These are phyloP conservation scores for Jasminum sambac DNA, from an alignment of 257 asterid species.

Conservation along the genomic window DNA sequence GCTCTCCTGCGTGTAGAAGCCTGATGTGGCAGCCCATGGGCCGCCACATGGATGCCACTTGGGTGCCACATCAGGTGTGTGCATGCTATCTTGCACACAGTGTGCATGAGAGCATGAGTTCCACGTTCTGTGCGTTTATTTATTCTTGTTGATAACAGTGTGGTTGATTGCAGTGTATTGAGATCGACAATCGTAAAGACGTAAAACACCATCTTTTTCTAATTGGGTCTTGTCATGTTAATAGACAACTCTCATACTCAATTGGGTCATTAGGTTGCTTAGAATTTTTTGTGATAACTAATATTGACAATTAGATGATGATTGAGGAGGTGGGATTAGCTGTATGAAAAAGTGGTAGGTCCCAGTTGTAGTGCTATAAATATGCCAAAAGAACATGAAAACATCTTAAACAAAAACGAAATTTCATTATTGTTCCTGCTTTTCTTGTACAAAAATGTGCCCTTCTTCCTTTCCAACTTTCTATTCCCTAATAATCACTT, in stretches of 20 bases:
- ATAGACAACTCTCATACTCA: neutral
- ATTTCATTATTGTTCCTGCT: neutral
- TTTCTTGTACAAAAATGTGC: neutral
- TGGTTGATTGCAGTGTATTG: too few species aligned
- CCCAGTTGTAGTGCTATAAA: neutral
- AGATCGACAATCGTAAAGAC: too few species aligned
- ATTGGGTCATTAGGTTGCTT: neutral
- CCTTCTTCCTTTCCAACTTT: neutral
- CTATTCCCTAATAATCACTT: neutral
- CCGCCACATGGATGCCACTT: too few species aligned
- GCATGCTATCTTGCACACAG: too few species aligned
- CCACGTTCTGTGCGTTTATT: too few species aligned
- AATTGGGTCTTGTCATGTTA: too few species aligned
- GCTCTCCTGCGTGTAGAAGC: too few species aligned
- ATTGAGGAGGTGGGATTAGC: neutral
- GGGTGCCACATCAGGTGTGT: too few species aligned
- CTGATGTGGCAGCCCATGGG: too few species aligned
- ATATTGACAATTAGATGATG: neutral
- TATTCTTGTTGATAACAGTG: too few species aligned
- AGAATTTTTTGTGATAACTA: neutral
- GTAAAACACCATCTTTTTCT: too few species aligned
- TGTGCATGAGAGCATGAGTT: too few species aligned
- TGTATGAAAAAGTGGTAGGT: constrained; percentile 6
- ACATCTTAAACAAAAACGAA: neutral
- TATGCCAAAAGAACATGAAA: neutral